Evolutionary conservation across 1,284 basidiomycete genomes (phyloP), one percentile per base, ranked within the genome.

Genomic region (Earliella scabrosa): DNA sequence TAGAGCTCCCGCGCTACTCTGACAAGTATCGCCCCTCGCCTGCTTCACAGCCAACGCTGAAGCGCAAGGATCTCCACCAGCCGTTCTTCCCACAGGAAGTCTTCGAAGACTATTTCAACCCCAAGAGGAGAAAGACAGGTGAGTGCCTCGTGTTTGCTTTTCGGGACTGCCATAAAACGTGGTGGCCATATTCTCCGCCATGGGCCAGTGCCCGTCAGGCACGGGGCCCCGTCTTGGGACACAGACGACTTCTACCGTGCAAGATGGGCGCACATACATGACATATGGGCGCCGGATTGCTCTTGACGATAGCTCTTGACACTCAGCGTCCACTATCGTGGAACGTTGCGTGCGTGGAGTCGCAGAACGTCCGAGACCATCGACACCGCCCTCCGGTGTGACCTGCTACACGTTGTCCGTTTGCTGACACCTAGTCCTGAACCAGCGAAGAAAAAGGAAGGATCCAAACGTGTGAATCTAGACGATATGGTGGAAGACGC

Each of bases 1-100:
- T 68, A 87, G 90, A 92, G 45, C 74, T 91, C 7, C 82, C 86
- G 29, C 80, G 87, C 39, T 93, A 92, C 69, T 91, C 89, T 21
- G 91, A 93, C 72, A 90, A 88, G 71, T 92, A 92, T 68, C 81
- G 85, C 7, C 82, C 86, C 2, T 85, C 84, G 16, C 71, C 75
- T 11, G 69, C 77, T 4, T 78, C 81, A 2, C 85, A 85, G 58
- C 87, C 88, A 13, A 77, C 79, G 47, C 75, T 93, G 52, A 88
- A 86, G 68, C 78, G 83, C 52, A 84, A 81, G 63, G 85, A 90
- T 40, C 73, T 93, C 3, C 82, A 92, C 60, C 78, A 81, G 56
- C 81, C 86, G 0, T 92, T 90, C 75, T 93, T 93, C 66, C 90
- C 91, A 11, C 70, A 78, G n/a, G 85, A 85, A 38, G 79, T 93